phyloP scores from a whole-genome alignment of 345 rosid genomes.

The Cardamine chenopodiifolia region DNA sequence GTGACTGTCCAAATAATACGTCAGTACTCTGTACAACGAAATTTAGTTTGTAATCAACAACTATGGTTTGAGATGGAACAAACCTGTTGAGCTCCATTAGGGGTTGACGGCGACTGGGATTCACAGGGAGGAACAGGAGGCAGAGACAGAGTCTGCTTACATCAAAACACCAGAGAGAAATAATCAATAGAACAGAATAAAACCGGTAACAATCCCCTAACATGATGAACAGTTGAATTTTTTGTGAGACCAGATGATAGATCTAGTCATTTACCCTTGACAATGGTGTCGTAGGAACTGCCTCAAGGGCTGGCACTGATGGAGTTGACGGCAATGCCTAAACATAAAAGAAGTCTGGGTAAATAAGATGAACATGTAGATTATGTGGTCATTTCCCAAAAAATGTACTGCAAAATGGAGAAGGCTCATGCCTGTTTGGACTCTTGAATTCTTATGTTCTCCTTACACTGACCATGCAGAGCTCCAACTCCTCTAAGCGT shows the following conservation, averaged over 20 bases:
- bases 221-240: background rate
- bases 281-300: constrained; percentile 41
- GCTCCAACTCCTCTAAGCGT: constrained; percentile 52
- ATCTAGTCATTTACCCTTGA: constrained; percentile 48
- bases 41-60: constrained; percentile 1
- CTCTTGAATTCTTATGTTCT: constrained; percentile 45
- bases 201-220: constrained; percentile 6
- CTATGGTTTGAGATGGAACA: constrained; percentile 29
- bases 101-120: constrained; percentile 43
- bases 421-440: constrained; percentile 51
- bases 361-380: constrained; percentile 15
- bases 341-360: background rate
- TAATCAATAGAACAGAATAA: constrained; percentile 18
- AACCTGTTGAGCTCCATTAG: constrained; percentile 57
- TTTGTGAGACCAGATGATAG: background rate
- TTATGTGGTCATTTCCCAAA: background rate
- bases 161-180: constrained; percentile 20
- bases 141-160: constrained; percentile 56
- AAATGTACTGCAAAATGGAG: background rate
- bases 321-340: constrained; percentile 51
- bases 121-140: constrained; percentile 54
- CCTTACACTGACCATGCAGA: constrained; percentile 47
- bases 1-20: constrained; percentile 42
- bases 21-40: background rate
- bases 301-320: constrained; percentile 44